Conservation (phyloP, 805 yeast genomes). For the Nematodospora valgi region DNA sequence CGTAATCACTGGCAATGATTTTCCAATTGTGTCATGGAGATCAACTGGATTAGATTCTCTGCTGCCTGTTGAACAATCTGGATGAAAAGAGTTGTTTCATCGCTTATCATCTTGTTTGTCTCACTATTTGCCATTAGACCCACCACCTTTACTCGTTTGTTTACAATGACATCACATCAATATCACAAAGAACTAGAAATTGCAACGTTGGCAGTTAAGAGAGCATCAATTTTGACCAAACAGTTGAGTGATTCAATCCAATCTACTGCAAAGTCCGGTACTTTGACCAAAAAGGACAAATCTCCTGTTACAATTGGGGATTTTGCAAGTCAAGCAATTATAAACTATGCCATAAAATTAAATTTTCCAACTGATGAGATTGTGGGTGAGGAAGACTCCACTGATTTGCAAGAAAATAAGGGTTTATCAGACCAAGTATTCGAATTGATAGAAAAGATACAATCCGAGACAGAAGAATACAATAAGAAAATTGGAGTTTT, state of each 20-base stretch:
- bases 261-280: conserved; percentile 44
- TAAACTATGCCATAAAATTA: conserved; percentile 74
- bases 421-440: conserved; percentile 57
- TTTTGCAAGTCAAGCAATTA: conserved; percentile 91
- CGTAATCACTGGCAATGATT: no score
- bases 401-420: conserved; percentile 44
- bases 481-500: conserved; percentile 39
- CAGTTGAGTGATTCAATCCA: conserved; percentile 55
- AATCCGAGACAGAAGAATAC: conserved; percentile 37
- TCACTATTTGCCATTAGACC: no score
- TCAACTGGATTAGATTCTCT: no score
- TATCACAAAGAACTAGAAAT: conserved; percentile 68
- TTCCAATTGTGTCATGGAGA: no score
- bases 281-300: conserved; percentile 78
- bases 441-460: conserved; percentile 53
- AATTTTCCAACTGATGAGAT: conserved; percentile 83
- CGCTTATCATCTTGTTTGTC: no score
- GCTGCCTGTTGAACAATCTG: no score
- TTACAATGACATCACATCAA: conserved; percentile 16
- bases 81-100: no score
- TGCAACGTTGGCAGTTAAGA: conserved; percentile 86
- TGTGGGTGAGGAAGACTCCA: conserved; percentile 93
- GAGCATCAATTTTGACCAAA: conserved; percentile 77
- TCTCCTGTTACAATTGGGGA: conserved; percentile 98
- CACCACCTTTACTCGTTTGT: no score